Base-by-base conservation (phyloP, 257 asterid species). In the Solanum dulcamara region DNA sequence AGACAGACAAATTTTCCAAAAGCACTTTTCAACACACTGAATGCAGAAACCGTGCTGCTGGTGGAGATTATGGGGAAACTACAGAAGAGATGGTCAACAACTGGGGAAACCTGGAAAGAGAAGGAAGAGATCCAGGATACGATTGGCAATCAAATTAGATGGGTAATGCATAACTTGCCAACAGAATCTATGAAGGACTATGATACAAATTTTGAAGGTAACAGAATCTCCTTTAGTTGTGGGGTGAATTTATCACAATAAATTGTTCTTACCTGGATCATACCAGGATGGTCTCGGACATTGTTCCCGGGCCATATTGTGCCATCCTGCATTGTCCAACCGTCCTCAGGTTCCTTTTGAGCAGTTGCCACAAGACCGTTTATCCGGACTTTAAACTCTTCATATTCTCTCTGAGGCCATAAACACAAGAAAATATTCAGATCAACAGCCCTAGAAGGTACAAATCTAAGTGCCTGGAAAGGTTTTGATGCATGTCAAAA, bases 301-400 rank as follows among this genome's bases (percentile, higher is more conserved):
- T 85, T 91, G 90, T 95, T 95, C 87, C 99, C 99, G 20, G 99
- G 99, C 99, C 99, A 96, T 42, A 94, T 93, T 7, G 97, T 92
- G 40, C 99, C 99, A 90, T 96, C 99, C 88, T 92, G 97, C 97
- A 94, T 94, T 53, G 99, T 94, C 98, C 97, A 96, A 80, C 99
- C 99, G 14, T 95, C 99, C 85, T 96, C 99, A 0, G 99, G 99
- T 87, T 92, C 97, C 89, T 94, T 96, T 88, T 93, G 94, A 2
- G 98, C 94, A 85, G 79, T 89, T 44, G 97, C 93, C 80, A 96
- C 99, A 88, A 96, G 85, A 70, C 87, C 83, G 71, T 94, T 96
- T 88, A 94, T 94, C 74, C 89, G 88, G 84, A 96, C 93, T 90
- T 96, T 96, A 88, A 96, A 96, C 90, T 93, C 99, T 88, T 96